Percentiles rank a stretch among this genome's conserved stretches.
Conservation (phyloP, 1,139 yeast species). For the Sugiyamaella novakii region DNA sequence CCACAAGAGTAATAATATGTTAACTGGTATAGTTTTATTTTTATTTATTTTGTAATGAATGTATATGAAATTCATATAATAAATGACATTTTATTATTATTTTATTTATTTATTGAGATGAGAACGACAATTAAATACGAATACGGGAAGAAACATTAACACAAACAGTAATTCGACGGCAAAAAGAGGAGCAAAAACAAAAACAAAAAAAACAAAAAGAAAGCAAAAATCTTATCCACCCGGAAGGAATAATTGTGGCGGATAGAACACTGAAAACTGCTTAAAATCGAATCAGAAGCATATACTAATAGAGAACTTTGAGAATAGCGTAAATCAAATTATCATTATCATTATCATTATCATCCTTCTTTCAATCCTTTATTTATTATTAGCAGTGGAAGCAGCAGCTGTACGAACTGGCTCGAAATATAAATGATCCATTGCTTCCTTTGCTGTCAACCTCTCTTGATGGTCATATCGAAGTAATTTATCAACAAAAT, state of each 20-base stretch:
- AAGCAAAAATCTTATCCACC: too few relatives aligned
- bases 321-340: too few relatives aligned
- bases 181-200: constrained; percentile 6
- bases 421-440: constrained; percentile 76
- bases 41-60: constrained; percentile 1
- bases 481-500: constrained; percentile 77
- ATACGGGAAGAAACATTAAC: background rate
- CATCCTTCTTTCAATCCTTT: too few relatives aligned
- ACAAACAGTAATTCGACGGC: background rate
- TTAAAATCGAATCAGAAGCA: too few relatives aligned
- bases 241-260: too few relatives aligned
- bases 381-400: constrained; percentile 7
- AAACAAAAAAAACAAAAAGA: constrained; percentile 7
- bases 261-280: too few relatives aligned
- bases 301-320: too few relatives aligned
- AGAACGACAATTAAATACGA: constrained; percentile 12
- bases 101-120: constrained; percentile 5
- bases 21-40: background rate
- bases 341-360: too few relatives aligned
- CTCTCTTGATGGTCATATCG: constrained; percentile 95
- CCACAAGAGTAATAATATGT: background rate
- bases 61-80: background rate
- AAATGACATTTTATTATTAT: background rate
- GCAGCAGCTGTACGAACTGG: constrained; percentile 36
- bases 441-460: constrained; percentile 91